These are phyloP conservation scores for Urtica urens DNA, from an alignment of 306 rosid genomes.

Conservation along the genomic window DNA sequence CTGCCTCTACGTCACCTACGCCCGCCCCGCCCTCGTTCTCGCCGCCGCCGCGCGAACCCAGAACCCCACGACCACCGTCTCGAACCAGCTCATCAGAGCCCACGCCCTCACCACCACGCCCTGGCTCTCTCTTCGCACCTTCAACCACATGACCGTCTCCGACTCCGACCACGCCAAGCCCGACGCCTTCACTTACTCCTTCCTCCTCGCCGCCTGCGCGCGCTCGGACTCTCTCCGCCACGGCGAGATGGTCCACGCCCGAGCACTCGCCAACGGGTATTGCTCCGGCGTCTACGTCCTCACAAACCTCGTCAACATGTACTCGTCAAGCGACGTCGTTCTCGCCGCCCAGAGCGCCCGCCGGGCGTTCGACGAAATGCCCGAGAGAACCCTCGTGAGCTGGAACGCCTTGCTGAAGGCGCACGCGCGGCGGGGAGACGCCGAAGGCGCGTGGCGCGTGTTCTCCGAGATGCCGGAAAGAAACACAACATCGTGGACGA, in stretches of 20 bases:
- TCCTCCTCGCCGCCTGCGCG: slow-evolving; percentile 48
- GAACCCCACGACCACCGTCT: slow-evolving; percentile 37
- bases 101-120: slow-evolving; percentile 26
- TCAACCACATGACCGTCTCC: slow-evolving; percentile 28
- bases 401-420: slow-evolving; percentile 62
- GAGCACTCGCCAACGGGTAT: slow-evolving; percentile 49
- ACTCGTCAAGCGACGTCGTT: slow-evolving; percentile 7
- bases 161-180: slow-evolving; percentile 35
- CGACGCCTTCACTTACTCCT: slow-evolving; percentile 54
- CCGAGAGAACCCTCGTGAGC: slow-evolving; percentile 41
- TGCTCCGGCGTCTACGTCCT: slow-evolving; percentile 44
- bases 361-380: slow-evolving; percentile 46
- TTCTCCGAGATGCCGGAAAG: slow-evolving; percentile 44
- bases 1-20: slow-evolving; percentile 34
- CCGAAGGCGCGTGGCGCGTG: slow-evolving; percentile 30
- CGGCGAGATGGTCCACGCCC: slow-evolving; percentile 53
- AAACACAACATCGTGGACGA: slow-evolving; percentile 64
- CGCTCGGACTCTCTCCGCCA: slow-evolving; percentile 45
- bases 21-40: slow-evolving; percentile 22
- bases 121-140: slow-evolving; percentile 29
- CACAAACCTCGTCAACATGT: slow-evolving; percentile 45
- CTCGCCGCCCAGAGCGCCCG: slow-evolving; percentile 27
- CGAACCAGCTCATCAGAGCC: slow-evolving; percentile 58
- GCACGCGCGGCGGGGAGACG: slow-evolving; percentile 33
- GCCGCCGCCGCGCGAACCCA: slow-evolving; percentile 19